Percentiles rank a stretch among this genome's conserved stretches.
These are phyloP conservation scores for Aspergillus ochraceoroseus DNA, from an alignment of 2,329 filamentous ascomycete species.

Conservation along the genomic window DNA sequence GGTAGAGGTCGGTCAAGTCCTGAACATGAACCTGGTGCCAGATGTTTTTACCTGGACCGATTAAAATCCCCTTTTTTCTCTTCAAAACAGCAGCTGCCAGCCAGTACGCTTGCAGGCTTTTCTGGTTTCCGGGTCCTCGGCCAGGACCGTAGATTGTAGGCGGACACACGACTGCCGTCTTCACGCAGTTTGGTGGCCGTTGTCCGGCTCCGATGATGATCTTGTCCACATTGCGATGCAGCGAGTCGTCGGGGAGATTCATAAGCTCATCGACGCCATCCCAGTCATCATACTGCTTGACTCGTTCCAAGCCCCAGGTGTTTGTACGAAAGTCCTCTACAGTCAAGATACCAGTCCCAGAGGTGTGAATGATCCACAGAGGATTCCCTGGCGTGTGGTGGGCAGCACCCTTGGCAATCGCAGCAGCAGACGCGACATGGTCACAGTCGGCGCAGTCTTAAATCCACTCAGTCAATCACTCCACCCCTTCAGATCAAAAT, in stretches of 20 bases:
- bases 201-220: conserved; percentile 33
- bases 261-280: conserved; percentile 41
- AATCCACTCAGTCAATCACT: background rate
- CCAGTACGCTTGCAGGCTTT: conserved; percentile 42
- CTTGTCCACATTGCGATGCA: conserved; percentile 41
- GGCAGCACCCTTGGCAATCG: conserved; percentile 40
- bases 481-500: too few relatives aligned
- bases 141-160: conserved; percentile 42
- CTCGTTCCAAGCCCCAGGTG: conserved; percentile 39
- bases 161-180: conserved; percentile 40
- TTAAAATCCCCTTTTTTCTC: conserved; percentile 36
- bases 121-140: conserved; percentile 35
- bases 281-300: conserved; percentile 47
- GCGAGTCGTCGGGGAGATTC: conserved; percentile 40
- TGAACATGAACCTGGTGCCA: conserved; percentile 43
- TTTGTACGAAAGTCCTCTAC: conserved; percentile 40
- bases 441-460: conserved; percentile 44
- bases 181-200: conserved; percentile 28
- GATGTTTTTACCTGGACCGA: conserved; percentile 39
- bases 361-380: conserved; percentile 44
- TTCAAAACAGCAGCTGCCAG: conserved; percentile 38
- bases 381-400: conserved; percentile 35
- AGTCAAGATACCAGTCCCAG: conserved; percentile 43
- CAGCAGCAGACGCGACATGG: conserved; percentile 40
- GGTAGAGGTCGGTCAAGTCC: conserved; percentile 39